These are phyloP conservation scores for Nannochloris sp. DNA, from an alignment of 139 green algal genomes.

Conservation along the genomic window DNA sequence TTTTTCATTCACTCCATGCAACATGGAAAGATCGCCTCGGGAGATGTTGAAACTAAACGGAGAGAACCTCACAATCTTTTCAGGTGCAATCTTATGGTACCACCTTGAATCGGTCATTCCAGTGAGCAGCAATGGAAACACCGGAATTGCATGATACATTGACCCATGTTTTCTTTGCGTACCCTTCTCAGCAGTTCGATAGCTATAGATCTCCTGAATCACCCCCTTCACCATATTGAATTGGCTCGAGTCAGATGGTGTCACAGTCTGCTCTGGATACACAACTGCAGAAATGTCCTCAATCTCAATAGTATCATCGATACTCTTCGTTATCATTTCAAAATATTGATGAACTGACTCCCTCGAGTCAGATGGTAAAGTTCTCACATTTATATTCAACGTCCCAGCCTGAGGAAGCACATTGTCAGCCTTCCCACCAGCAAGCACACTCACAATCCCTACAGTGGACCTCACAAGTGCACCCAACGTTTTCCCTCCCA, in stretches of 20 bases:
- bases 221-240: conserved; percentile 34
- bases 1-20: conserved; percentile 62
- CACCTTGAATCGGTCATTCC: conserved; percentile 43
- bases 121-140: conserved; percentile 39
- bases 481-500: conserved; percentile 6
- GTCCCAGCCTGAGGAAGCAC: conserved; percentile 40
- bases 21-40: conserved; percentile 26
- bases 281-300: neutral
- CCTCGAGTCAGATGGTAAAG: conserved; percentile 35
- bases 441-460: conserved; percentile 19
- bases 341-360: conserved; percentile 13
- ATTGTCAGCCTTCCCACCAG: conserved; percentile 43
- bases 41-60: conserved; percentile 19
- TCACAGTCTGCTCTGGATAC: conserved; percentile 23
- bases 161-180: neutral
- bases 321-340: conserved; percentile 9
- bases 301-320: neutral
- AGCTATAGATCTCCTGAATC: conserved; percentile 34
- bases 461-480: conserved; percentile 40
- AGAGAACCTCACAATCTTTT: conserved; percentile 43
- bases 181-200: conserved; percentile 3
- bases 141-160: conserved; percentile 8
- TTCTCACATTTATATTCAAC: conserved; percentile 49
- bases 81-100: conserved; percentile 30
- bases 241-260: conserved; percentile 16